Percentiles rank a stretch among this genome's conserved stretches.
Evolutionary conservation across 2,329 filamentous ascomycete genomes (phyloP).

Genomic region (Calonectria honghensis): DNA sequence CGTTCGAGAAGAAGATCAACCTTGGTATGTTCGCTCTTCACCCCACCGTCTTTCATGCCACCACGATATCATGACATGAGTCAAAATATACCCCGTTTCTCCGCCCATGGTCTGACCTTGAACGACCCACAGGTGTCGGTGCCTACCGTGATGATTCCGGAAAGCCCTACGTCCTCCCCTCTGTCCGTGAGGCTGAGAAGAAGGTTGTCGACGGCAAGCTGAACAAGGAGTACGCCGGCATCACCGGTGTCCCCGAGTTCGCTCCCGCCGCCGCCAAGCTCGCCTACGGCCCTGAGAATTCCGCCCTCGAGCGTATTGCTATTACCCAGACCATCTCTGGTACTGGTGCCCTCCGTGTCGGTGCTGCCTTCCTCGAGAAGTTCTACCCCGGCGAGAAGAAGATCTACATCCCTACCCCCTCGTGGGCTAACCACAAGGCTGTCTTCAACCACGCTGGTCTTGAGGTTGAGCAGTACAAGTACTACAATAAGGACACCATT

Average conservation of each 20-base stretch:
- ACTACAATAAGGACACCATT: conserved; percentile 99
- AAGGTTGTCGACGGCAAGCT: conserved; percentile 85
- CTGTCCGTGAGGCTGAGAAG: conserved; percentile 91
- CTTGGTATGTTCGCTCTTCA: conserved; percentile 76
- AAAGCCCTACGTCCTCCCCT: conserved; percentile 98
- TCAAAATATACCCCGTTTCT: conserved; percentile 38
- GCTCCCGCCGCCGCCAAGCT: conserved; percentile 93
- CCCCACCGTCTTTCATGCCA: conserved; percentile 39
- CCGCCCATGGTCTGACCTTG: conserved; percentile 47
- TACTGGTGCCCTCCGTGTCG: conserved; percentile 95
- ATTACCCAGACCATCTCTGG: conserved; percentile 99
- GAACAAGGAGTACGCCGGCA: conserved; percentile 99
- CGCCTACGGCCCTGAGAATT: conserved; percentile 89
- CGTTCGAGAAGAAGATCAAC: conserved; percentile 97
- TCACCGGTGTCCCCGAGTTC: conserved; percentile 96
- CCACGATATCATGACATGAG: conserved; percentile 38
- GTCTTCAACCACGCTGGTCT: conserved; percentile 96
- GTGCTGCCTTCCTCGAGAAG: conserved; percentile 92
- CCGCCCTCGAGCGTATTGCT: conserved; percentile 85
- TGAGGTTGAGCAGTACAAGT: conserved; percentile 94
- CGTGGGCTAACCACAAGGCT: conserved; percentile 98
- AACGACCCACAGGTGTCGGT: conserved; percentile 81
- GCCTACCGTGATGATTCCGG: conserved; percentile 99
- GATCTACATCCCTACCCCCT: conserved; percentile 96
- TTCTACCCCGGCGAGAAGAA: conserved; percentile 95